Evolutionary conservation across 805 yeast genomes (phyloP), one percentile per base, ranked within the genome.

Genomic region (Starmerella sp.): DNA sequence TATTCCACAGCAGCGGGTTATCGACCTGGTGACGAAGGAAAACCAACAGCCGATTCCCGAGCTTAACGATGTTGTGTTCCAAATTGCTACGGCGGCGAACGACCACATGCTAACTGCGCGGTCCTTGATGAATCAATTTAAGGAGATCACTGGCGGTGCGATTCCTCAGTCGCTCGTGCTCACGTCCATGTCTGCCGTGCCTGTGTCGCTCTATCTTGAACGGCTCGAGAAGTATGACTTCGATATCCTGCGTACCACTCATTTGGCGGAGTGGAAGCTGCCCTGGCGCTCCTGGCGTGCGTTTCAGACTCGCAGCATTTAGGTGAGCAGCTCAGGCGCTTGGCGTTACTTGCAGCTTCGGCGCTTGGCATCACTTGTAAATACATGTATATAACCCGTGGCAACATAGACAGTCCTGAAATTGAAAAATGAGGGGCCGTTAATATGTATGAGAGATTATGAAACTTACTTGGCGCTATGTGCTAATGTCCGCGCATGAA

Each of bases 21-120:
- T 84, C 32, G 69, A 84, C 34, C 75, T 76, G 31, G 60, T 73
- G 8, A 35, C 55, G 35, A 46, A 46, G 15, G 49, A 46, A 30
- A 65, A 62, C 43, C 69, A 62, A 31, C 58, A 47, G 8, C 49
- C 42, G 29, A 59, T 42, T 28, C 57, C 36, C 13, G 66, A 10
- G 65, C 59, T 37, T 70, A 65, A 9, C 55, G 80, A 82, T 62
- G 79, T 81, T 8, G 73, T 84, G 1, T 87, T 77, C 63, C 86
- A 82, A 48, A 77, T 83, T 5, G 86, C 93, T 2, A 79, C 83
- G 5, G 70, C 76, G 0, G 93, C 95, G 3, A 86, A 87, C 68
- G 95, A 86, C 66, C 95, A 86, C 66, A 64, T 87, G 3, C 66
- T 86, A 5, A 73, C 89, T 0, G 88, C 93, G 1, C 72, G 84